A percentile compares a stretch with the other conserved stretches of the same genome.
phyloP scores from a whole-genome alignment of 495 filamentous ascomycete genomes.

The Mytilinidion resinicola region DNA sequence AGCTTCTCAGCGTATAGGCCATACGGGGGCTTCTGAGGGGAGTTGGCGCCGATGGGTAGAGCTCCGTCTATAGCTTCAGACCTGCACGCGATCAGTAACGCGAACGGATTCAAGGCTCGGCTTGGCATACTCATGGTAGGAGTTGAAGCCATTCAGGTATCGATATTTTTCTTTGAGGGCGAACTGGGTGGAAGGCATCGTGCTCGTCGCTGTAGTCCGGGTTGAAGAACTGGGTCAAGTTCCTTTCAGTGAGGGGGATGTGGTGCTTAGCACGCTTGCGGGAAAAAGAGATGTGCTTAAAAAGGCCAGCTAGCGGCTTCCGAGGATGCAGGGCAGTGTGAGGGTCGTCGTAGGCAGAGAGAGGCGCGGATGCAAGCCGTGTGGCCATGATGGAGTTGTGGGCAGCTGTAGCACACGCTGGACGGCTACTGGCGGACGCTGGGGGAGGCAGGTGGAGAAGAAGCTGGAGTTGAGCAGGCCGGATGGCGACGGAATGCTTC shows the following conservation, averaged over 20 bases:
- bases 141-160: constrained; percentile 55
- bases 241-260: constrained; percentile 26
- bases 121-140: constrained; percentile 50
- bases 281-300: constrained; percentile 14
- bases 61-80: constrained; percentile 53
- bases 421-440: background rate
- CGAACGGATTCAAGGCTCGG: background rate
- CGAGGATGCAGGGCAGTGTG: constrained; percentile 23
- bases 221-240: constrained; percentile 32
- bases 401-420: background rate
- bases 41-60: constrained; percentile 67
- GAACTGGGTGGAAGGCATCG: constrained; percentile 54
- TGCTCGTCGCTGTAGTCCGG: constrained; percentile 31
- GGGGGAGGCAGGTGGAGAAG: too few relatives aligned
- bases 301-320: constrained; percentile 6
- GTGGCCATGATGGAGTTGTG: too few relatives aligned
- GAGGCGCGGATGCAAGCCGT: too few relatives aligned
- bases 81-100: constrained; percentile 15
- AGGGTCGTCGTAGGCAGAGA: constrained; percentile 23
- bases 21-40: constrained; percentile 76
- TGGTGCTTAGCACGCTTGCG: constrained; percentile 17
- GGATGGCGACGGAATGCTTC: background rate
- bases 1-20: constrained; percentile 92
- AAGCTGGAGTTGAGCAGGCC: background rate
- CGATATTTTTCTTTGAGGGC: constrained; percentile 49